Evolutionary conservation across 371 early-diverging fungal species (phyloP).

Genomic region (Mucor irregularis): DNA sequence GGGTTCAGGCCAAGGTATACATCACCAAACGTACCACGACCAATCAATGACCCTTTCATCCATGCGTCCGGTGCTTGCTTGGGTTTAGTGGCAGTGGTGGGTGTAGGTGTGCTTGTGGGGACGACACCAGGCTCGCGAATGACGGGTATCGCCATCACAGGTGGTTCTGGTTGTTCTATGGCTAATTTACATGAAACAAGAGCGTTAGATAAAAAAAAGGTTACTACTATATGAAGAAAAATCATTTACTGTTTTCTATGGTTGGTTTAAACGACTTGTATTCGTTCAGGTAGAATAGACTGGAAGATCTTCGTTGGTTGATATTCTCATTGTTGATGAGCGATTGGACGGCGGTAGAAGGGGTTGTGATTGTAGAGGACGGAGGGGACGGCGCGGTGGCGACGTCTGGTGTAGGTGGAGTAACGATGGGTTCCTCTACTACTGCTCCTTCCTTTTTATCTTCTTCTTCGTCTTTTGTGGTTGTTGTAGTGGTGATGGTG

Average conservation of each 20-base stretch:
- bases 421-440: no score
- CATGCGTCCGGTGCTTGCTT: conserved; percentile 44
- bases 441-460: no score
- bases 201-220: not conserved
- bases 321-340: not conserved
- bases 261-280: conserved; percentile 1
- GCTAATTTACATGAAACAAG: not conserved
- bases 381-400: not conserved
- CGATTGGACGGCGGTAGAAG: not conserved
- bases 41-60: conserved; percentile 92
- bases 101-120: not conserved
- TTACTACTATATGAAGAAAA: not conserved
- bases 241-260: conserved; percentile 11
- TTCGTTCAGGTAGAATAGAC: conserved; percentile 4
- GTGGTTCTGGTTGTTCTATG: not conserved
- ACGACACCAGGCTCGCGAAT: not conserved
- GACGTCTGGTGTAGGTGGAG: not conserved
- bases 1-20: conserved; percentile 93
- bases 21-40: conserved; percentile 96
- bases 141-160: not conserved
- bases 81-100: conserved; percentile 1
- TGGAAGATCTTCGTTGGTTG: conserved; percentile 7
- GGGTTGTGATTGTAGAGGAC: not conserved
- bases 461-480: not conserved
- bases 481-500: not conserved